These are phyloP conservation scores for Hanseniaspora vineae DNA, from an alignment of 805 yeast genomes.

Conservation along the genomic window DNA sequence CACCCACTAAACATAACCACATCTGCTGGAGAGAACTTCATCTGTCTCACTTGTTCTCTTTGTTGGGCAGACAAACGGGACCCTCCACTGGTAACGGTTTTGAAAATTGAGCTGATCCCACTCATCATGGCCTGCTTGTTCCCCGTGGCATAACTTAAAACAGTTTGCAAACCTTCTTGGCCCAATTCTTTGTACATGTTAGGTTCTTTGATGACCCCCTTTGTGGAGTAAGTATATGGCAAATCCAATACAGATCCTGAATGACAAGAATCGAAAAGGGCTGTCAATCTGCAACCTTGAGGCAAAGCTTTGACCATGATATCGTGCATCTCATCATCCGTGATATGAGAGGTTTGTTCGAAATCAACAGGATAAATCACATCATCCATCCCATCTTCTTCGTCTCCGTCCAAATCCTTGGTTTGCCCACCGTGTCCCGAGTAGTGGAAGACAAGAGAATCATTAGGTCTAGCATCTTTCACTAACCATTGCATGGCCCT, in stretches of 20 bases:
- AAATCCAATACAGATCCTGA: slow-evolving; percentile 74
- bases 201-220: slow-evolving; percentile 74
- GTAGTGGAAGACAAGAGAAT: slow-evolving; percentile 68
- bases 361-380: slow-evolving; percentile 66
- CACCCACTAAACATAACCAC: slow-evolving; percentile 69
- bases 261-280: slow-evolving; percentile 76
- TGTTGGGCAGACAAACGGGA: slow-evolving; percentile 25
- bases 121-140: slow-evolving; percentile 33
- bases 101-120: slow-evolving; percentile 31
- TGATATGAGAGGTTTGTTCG: slow-evolving; percentile 49
- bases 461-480: slow-evolving; percentile 59
- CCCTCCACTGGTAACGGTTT: slow-evolving; percentile 30
- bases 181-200: slow-evolving; percentile 68
- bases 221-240: slow-evolving; percentile 70
- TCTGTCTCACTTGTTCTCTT: slow-evolving; percentile 33
- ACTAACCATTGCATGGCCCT: slow-evolving; percentile 79
- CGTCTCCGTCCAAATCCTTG: slow-evolving; percentile 58
- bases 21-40: slow-evolving; percentile 65
- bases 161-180: slow-evolving; percentile 45
- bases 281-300: slow-evolving; percentile 65
- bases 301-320: slow-evolving; percentile 57
- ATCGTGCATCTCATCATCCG: slow-evolving; percentile 65
- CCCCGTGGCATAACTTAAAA: slow-evolving; percentile 47
- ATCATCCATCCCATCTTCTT: slow-evolving; percentile 61
- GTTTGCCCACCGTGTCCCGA: slow-evolving; percentile 82